These are phyloP conservation scores for Trichoderma brevicompactum DNA, from an alignment of 2,329 filamentous ascomycete species.

Conservation along the genomic window DNA sequence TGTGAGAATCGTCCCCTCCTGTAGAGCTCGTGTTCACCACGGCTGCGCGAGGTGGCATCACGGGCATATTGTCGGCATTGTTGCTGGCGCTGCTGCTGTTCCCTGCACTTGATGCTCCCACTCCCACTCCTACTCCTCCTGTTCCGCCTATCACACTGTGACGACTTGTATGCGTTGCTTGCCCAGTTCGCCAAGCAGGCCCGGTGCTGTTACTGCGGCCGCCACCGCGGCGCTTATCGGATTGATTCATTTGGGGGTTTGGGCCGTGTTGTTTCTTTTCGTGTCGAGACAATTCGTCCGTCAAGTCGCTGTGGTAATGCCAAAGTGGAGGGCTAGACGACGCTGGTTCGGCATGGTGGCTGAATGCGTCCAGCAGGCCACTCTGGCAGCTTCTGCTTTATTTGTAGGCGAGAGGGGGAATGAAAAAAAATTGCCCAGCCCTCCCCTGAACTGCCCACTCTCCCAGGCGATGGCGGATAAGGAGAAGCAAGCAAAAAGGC, in stretches of 20 bases:
- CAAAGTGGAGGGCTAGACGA: constrained; percentile 36
- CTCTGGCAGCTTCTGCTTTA: constrained; percentile 3
- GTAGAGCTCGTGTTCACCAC: constrained; percentile 35
- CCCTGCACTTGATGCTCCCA: constrained; percentile 6
- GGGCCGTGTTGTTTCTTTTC: neutral
- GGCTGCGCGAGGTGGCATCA: constrained; percentile 40
- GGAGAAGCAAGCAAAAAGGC: neutral
- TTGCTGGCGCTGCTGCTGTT: constrained; percentile 32
- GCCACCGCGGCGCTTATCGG: constrained; percentile 52
- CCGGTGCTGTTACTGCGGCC: constrained; percentile 33
- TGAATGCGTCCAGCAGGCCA: constrained; percentile 29
- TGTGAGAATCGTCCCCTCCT: constrained; percentile 36
- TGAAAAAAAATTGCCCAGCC: neutral
- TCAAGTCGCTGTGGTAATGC: constrained; percentile 35
- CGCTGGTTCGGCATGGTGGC: constrained; percentile 41
- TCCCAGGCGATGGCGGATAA: neutral
- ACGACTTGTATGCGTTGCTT: constrained; percentile 32
- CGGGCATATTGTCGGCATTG: constrained; percentile 37
- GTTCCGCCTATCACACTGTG: constrained; percentile 22
- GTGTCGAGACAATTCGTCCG: constrained; percentile 21
- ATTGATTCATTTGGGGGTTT: constrained; percentile 45
- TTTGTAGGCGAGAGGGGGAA: constrained; percentile 1
- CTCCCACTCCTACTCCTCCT: constrained; percentile 23
- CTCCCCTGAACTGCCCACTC: constrained; percentile 17
- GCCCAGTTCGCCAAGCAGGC: constrained; percentile 35